phyloP scores from a whole-genome alignment of 495 filamentous ascomycete genomes.

The Endocarpon pusillum region DNA sequence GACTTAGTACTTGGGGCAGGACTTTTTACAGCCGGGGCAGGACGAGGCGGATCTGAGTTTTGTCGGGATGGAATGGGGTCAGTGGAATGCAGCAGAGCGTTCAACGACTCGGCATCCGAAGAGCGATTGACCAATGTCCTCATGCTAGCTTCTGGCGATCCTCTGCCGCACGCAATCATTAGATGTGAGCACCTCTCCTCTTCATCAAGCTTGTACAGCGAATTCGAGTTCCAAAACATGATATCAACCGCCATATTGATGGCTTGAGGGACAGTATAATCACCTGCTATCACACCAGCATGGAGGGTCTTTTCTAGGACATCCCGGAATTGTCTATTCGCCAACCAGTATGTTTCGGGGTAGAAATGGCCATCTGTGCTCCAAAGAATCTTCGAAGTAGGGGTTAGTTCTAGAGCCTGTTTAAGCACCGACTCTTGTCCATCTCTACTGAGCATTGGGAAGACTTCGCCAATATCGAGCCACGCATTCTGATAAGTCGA shows the following conservation, averaged over 20 bases:
- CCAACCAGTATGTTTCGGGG: constrained; percentile 68
- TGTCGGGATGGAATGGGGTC: too few species aligned
- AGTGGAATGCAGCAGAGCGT: too few species aligned
- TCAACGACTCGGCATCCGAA: background rate
- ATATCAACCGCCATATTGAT: constrained; percentile 38
- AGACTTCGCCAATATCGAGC: constrained; percentile 74
- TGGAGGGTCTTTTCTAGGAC: constrained; percentile 49
- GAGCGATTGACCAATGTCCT: background rate
- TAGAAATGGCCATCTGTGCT: constrained; percentile 74
- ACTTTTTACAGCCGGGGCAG: background rate
- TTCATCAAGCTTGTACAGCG: constrained; percentile 37
- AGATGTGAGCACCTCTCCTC: constrained; percentile 4
- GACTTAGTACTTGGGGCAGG: background rate
- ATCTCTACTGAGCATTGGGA: constrained; percentile 63
- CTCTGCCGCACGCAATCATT: background rate
- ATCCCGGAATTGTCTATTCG: constrained; percentile 61
- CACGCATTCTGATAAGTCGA: constrained; percentile 69
- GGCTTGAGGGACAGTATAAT: constrained; percentile 41
- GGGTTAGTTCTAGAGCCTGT: constrained; percentile 60
- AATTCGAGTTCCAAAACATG: constrained; percentile 55
- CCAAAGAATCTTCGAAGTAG: constrained; percentile 64
- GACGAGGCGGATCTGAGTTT: background rate
- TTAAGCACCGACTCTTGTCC: constrained; percentile 60
- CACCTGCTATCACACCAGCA: constrained; percentile 40
- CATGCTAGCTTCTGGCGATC: too few species aligned